phyloP scores from a whole-genome alignment of 1,284 basidiomycete species.

The Bondarzewia mesenterica region DNA sequence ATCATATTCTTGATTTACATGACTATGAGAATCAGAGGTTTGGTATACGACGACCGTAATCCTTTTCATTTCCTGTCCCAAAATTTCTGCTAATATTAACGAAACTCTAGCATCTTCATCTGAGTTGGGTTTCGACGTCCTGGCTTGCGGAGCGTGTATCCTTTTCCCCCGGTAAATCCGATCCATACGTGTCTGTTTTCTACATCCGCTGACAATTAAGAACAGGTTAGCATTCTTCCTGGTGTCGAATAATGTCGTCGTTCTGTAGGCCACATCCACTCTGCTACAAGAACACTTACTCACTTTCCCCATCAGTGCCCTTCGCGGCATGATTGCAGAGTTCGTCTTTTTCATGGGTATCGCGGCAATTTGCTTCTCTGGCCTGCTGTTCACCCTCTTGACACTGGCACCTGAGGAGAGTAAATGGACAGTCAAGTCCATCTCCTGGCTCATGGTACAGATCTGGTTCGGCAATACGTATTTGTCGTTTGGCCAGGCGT shows the following conservation, averaged over 20 bases:
- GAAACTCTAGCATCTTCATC: constrained; percentile 40
- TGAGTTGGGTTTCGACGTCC: constrained; percentile 72
- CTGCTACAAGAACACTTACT: not conserved
- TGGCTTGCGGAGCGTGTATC: constrained; percentile 81
- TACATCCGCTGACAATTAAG: constrained; percentile 5
- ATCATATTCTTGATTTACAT: constrained; percentile 67
- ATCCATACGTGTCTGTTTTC: not conserved
- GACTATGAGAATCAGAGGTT: constrained; percentile 56
- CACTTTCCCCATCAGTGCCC: constrained; percentile 23
- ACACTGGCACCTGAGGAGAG: constrained; percentile 29
- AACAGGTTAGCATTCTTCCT: constrained; percentile 76
- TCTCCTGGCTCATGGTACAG: constrained; percentile 75
- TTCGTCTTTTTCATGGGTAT: constrained; percentile 83
- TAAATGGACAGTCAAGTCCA: constrained; percentile 57
- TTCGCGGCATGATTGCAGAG: constrained; percentile 69
- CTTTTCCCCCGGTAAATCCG: constrained; percentile 65
- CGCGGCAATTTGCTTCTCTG: constrained; percentile 80
- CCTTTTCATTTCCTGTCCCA: constrained; percentile 5
- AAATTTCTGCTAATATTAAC: not conserved
- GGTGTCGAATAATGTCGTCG: constrained; percentile 75
- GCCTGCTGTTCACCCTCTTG: constrained; percentile 64
- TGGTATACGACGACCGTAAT: constrained; percentile 49
- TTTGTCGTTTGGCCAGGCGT: constrained; percentile 60
- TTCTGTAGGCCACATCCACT: constrained; percentile 47
- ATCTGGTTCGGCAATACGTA: constrained; percentile 82